Conservation (phyloP, 1,284 basidiomycete genomes). For the Heterobasidion occidentale region DNA sequence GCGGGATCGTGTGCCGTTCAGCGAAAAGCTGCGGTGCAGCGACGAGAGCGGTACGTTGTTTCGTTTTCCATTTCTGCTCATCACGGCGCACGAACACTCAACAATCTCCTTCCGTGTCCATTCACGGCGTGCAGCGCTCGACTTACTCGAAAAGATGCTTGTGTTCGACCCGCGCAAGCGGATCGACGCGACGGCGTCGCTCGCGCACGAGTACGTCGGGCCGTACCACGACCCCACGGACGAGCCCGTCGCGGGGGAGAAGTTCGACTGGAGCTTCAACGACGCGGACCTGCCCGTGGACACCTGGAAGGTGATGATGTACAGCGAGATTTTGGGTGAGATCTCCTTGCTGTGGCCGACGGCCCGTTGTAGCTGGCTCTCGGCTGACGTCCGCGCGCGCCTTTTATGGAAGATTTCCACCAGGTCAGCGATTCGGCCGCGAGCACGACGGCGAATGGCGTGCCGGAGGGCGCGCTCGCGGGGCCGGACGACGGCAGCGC, state of each 20-base stretch:
- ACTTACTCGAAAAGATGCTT: slow-evolving; percentile 97
- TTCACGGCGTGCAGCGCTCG: slow-evolving; percentile 56
- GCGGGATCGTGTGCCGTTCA: slow-evolving; percentile 91
- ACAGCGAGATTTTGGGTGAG: slow-evolving; percentile 88
- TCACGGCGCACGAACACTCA: background rate
- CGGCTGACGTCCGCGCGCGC: background rate
- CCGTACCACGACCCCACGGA: slow-evolving; percentile 99
- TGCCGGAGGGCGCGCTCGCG: slow-evolving; percentile 59
- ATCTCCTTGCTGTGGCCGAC: slow-evolving; percentile 7
- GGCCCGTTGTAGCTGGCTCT: background rate
- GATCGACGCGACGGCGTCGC: slow-evolving; percentile 89
- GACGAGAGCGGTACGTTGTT: slow-evolving; percentile 71
- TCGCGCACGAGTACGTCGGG: slow-evolving; percentile 90
- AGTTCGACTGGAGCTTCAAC: slow-evolving; percentile 99
- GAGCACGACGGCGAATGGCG: slow-evolving; percentile 21
- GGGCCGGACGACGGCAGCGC: slow-evolving; percentile 37
- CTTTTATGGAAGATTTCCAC: slow-evolving; percentile 56
- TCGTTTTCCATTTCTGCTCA: background rate
- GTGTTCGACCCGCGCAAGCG: slow-evolving; percentile 97
- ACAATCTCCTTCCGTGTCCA: background rate
- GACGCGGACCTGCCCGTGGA: slow-evolving; percentile 99
- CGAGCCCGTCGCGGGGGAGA: slow-evolving; percentile 90
- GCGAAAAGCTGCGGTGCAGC: slow-evolving; percentile 85
- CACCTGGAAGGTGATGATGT: slow-evolving; percentile 99
- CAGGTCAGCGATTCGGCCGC: slow-evolving; percentile 50